Base-by-base conservation (phyloP, 495 filamentous ascomycete genomes). In the Staphylotrichum longicolle region DNA sequence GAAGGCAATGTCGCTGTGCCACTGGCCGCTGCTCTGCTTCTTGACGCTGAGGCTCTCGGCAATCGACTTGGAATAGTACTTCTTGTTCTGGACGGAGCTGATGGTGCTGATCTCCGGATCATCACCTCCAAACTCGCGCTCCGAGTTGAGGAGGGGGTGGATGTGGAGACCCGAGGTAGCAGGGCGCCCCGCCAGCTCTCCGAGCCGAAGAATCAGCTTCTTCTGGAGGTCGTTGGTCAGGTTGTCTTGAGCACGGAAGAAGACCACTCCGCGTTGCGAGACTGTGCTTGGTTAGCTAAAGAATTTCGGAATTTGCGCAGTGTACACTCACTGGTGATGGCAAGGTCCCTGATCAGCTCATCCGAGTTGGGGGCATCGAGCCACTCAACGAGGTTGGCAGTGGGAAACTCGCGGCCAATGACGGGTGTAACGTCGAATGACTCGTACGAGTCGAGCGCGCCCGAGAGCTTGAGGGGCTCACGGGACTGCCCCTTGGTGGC, bases 241-340 rank as follows among this genome's bases (percentile, higher is more conserved):
- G 56, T 68, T 77, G 64, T 89, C 82, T 67, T 91, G 89, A 30
- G 82, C 80, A 14, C 88, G 86, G 75, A 93, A 90, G 74, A 91
- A 91, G 35, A 91, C 89, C 0, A 93, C 89, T 1, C 88, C 88
- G 0, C 88, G 82, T 65, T 87, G 85, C n/a, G 88, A 91, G 64
- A 91, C 88, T 90, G 58, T 27, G 40, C 14, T 2, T 39, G 40
- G 46, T 48, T 12, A 37, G n/a, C 27, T 39, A 34, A 0, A 2
- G 5, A n/a, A 45, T 55, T 55, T 44, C 12, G 10, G 11, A 20
- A 32, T 20, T 12, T 12, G 10, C 30, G 0, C n/a, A 3, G 12
- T 1, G 2, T 4, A 27, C 12, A 74, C 76, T 59, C 59, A 89
- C 87, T 83, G 14, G 85, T 89, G 39, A 89, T 82, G n/a, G 88